Base-by-base conservation (phyloP, 371 early-diverging fungal genomes). In the Batkoa obscura region DNA sequence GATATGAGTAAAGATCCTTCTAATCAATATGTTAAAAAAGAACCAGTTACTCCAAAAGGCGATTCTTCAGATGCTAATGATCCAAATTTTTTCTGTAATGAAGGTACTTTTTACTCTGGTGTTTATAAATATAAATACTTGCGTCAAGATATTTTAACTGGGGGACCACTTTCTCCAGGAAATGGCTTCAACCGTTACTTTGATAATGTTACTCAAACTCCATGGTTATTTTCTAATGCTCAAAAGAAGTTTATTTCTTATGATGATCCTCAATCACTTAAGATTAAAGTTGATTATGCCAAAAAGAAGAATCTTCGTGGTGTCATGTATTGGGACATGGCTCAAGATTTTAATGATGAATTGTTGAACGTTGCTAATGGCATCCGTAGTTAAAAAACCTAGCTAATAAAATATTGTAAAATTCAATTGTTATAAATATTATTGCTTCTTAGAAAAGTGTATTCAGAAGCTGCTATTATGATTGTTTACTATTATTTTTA, bases 121-220 rank as follows among this genome's bases (percentile, higher is more conserved):
- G 70, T 77, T 5, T 86, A 83, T 83, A 72, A 76, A 55, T 83
- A 71, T 66, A 68, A 68, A 52, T 71, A 80, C 59, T 57, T 86
- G 61, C 70, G 82, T 73, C 72, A 13, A 72, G 78, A 67, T 75
- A 59, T 59, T 35, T 37, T 59, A 31, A 46, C 80, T 41, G 68
- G 67, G 0, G 60, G 63, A 1, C 62, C 72, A 3, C 75, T 78
- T 2, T 69, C 72, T 30, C 73, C 76, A 17, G 67, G 4, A 31
- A 23, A 39, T 32, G 50, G 43, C 8, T 80, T 73, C 74, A 60
- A 62, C 10, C 73, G 77, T 17, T 62, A 74, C 57, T 80, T 77
- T 80, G 84, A 83, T 51, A 58, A 68, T 23, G 61, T 60, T 9
- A 68, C 78, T n/a, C 61, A 73, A 61, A 81, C 82, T 0, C 83